These are phyloP conservation scores for Cryptosporidium canis DNA, from an alignment of 169 alveolate species.

Conservation along the genomic window DNA sequence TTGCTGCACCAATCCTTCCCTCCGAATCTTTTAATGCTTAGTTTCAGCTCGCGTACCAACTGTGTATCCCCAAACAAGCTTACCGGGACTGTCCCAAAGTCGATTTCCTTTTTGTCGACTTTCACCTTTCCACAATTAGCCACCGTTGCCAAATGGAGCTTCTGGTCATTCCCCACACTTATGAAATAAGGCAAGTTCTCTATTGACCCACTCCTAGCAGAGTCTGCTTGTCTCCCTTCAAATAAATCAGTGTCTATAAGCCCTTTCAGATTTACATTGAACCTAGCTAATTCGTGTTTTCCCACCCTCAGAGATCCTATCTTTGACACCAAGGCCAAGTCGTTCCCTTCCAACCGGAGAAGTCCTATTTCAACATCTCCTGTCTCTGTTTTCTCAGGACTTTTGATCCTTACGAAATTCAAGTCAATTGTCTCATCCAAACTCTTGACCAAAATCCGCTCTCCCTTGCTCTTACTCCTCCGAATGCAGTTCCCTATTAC, in stretches of 20 bases:
- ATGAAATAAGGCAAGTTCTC: slow-evolving; percentile 16
- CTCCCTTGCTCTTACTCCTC: not conserved
- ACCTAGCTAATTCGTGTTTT: not conserved
- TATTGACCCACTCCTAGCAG: not conserved
- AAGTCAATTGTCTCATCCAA: not conserved
- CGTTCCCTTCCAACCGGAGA: not conserved
- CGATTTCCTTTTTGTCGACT: not conserved
- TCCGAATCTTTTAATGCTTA: not conserved
- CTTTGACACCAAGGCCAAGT: not conserved
- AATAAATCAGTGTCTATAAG: not conserved
- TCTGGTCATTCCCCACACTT: not conserved
- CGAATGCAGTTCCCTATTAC: not conserved
- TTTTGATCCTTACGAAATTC: not conserved
- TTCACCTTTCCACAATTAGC: slow-evolving; percentile 16
- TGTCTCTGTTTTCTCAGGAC: not conserved
- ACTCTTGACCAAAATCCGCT: not conserved
- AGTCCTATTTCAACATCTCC: not conserved
- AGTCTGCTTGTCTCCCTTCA: not conserved
- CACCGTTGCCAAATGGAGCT: not conserved
- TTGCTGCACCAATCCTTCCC: not conserved
- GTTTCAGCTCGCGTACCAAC: not conserved
- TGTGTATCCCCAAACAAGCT: not conserved
- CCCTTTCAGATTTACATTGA: not conserved
- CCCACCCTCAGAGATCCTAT: not conserved
- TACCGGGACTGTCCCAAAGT: slow-evolving; percentile 59